Conservation (phyloP, 345 rosid genomes). For the Syzygium grande region DNA sequence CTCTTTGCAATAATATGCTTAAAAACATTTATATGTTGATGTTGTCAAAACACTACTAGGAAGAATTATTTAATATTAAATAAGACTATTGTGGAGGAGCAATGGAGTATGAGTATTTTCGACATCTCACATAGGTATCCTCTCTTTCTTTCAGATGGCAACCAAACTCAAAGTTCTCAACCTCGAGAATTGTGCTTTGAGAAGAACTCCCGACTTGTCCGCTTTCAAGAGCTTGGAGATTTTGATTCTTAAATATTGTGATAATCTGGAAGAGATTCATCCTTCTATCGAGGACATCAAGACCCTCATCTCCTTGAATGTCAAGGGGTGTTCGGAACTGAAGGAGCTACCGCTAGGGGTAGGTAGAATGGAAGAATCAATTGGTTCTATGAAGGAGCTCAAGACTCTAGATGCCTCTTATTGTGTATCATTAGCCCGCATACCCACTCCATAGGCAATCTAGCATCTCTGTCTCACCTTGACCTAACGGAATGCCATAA, state of each 20-base stretch:
- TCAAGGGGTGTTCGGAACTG: rapidly evolving
- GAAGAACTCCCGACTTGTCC: not conserved
- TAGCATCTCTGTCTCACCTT: no score
- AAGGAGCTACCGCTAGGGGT: rapidly evolving
- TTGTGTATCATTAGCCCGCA: rapidly evolving
- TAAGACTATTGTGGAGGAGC: rapidly evolving
- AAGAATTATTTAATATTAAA: not conserved
- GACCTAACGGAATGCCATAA: no score
- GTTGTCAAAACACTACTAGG: rapidly evolving
- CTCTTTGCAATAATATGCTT: not conserved
- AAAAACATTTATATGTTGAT: not conserved
- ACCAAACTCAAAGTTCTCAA: not conserved
- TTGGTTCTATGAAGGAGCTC: rapidly evolving
- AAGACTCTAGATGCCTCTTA: rapidly evolving
- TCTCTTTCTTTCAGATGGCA: not conserved
- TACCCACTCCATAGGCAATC: not conserved
- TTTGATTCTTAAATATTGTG: rapidly evolving
- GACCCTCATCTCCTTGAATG: not conserved
- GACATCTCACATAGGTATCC: rapidly evolving
- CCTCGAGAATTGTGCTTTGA: not conserved
- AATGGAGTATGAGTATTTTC: rapidly evolving
- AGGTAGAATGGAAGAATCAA: not conserved
- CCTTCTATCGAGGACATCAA: rapidly evolving
- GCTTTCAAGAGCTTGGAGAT: not conserved
- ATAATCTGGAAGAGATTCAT: not conserved